Evolutionary conservation across 352 stramenopile species (phyloP).

Genomic region (Thalassiosira gravida): DNA sequence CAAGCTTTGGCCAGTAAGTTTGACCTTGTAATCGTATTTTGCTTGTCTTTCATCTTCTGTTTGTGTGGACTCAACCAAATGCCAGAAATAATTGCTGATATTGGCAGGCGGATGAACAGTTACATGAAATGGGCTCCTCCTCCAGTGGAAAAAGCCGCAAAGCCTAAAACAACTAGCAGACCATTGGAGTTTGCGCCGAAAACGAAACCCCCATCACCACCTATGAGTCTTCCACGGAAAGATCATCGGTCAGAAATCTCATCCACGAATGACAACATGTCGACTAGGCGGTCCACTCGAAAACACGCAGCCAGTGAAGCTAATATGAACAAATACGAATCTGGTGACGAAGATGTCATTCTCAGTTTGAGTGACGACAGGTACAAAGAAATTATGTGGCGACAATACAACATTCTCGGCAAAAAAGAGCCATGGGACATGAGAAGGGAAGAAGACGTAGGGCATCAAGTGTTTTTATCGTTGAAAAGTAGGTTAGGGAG

Average conservation of each 20-base stretch:
- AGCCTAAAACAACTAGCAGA: background rate
- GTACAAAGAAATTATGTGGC: constrained; percentile 42
- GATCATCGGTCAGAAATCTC: constrained; percentile 1
- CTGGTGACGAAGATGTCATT: constrained; percentile 18
- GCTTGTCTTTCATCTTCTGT: background rate
- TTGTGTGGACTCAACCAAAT: constrained; percentile 5
- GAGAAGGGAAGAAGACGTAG: constrained; percentile 12
- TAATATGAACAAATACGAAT: constrained; percentile 10
- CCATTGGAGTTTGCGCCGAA: background rate
- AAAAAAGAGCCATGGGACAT: constrained; percentile 17
- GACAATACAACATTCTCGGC: constrained; percentile 27
- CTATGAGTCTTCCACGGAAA: constrained; percentile 3
- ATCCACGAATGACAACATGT: background rate
- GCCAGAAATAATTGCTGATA: constrained; percentile 43
- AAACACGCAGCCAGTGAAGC: constrained; percentile 12
- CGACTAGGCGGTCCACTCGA: constrained; percentile 14
- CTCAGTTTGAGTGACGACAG: constrained; percentile 35
- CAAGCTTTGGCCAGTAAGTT: constrained; percentile 39
- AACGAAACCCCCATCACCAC: background rate
- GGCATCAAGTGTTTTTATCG: constrained; percentile 27
- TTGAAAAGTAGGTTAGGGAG: constrained; percentile 25
- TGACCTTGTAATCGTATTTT: background rate
- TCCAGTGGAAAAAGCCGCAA: constrained; percentile 8
- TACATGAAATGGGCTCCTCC: constrained; percentile 24
- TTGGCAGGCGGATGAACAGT: constrained; percentile 36